Evolutionary conservation across 2,329 filamentous ascomycete species (phyloP).

Genomic region (Pestalotiopsis sp.): DNA sequence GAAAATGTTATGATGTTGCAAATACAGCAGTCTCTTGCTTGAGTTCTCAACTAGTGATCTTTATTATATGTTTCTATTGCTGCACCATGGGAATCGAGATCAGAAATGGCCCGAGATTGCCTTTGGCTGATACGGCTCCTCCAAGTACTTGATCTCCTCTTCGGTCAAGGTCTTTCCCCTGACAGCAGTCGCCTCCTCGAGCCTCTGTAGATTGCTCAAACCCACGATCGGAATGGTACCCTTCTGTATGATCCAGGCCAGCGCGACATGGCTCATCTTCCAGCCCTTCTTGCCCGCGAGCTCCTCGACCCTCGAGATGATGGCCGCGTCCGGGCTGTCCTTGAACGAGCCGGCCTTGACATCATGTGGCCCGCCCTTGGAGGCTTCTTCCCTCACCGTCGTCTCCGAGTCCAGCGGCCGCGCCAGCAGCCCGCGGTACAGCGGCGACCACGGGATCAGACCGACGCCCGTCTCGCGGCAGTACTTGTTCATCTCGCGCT

Average conservation of each 20-base stretch:
- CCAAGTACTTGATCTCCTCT: conserved; percentile 43
- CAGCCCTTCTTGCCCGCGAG: conserved; percentile 46
- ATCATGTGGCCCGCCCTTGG: not conserved
- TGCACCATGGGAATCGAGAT: no score
- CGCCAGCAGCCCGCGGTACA: conserved; percentile 23
- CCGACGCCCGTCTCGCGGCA: conserved; percentile 45
- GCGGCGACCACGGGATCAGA: conserved; percentile 33
- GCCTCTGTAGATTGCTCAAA: conserved; percentile 49
- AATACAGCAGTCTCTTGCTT: no score
- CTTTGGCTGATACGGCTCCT: conserved; percentile 8
- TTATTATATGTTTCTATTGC: no score
- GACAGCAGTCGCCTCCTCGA: conserved; percentile 53
- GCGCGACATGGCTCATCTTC: conserved; percentile 59
- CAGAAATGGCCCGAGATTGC: not conserved
- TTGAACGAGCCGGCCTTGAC: not conserved
- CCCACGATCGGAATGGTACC: conserved; percentile 54
- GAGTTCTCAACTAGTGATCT: no score
- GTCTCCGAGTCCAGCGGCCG: not conserved
- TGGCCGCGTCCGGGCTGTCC: not conserved
- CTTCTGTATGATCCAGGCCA: conserved; percentile 53
- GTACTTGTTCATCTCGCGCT: conserved; percentile 43
- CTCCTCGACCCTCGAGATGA: conserved; percentile 55
- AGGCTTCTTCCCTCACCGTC: not conserved
- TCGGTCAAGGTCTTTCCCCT: conserved; percentile 41
- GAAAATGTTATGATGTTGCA: no score